Percentiles rank a stretch among this genome's conserved stretches.
These are phyloP conservation scores for Amphirosellinia nigrospora DNA, from an alignment of 495 filamentous ascomycete genomes.

Conservation along the genomic window DNA sequence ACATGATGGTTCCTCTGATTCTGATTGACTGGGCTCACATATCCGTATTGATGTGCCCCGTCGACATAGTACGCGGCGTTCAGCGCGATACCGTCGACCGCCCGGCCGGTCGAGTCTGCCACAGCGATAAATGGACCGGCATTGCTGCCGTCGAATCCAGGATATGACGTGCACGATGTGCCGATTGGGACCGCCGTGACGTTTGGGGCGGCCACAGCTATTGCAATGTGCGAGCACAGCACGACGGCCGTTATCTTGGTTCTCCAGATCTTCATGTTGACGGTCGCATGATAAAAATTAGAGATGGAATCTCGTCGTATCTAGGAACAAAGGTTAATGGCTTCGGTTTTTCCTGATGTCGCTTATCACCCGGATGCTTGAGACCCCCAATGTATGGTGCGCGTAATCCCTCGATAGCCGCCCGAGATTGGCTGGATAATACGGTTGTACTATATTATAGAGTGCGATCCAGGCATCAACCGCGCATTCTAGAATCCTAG, in stretches of 20 bases:
- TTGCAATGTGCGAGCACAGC: neutral
- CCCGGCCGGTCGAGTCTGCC: slow-evolving; percentile 14
- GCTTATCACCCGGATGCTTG: neutral
- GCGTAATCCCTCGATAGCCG: neutral
- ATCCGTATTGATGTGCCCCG: neutral
- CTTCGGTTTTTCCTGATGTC: neutral
- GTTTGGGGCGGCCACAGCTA: slow-evolving; percentile 3
- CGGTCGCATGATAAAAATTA: neutral
- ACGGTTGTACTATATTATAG: slow-evolving; percentile 6
- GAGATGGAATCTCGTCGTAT: neutral
- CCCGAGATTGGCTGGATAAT: slow-evolving; percentile 21
- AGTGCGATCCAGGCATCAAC: neutral
- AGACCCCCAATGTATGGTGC: neutral
- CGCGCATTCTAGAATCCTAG: slow-evolving; percentile 5
- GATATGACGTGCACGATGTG: slow-evolving; percentile 9
- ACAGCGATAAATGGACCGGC: slow-evolving; percentile 13
- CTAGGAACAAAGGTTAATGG: neutral
- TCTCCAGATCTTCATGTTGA: neutral
- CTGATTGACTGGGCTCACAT: slow-evolving; percentile 5
- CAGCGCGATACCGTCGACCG: slow-evolving; percentile 16
- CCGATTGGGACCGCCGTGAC: slow-evolving; percentile 14
- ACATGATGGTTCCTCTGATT: neutral
- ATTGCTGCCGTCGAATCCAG: slow-evolving; percentile 9
- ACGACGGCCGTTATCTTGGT: neutral
- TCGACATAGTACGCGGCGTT: slow-evolving; percentile 16